Evolutionary conservation across 225 moss, liverwort and hornwort species (phyloP).

Genomic region (Physcomitrellopsis africana): DNA sequence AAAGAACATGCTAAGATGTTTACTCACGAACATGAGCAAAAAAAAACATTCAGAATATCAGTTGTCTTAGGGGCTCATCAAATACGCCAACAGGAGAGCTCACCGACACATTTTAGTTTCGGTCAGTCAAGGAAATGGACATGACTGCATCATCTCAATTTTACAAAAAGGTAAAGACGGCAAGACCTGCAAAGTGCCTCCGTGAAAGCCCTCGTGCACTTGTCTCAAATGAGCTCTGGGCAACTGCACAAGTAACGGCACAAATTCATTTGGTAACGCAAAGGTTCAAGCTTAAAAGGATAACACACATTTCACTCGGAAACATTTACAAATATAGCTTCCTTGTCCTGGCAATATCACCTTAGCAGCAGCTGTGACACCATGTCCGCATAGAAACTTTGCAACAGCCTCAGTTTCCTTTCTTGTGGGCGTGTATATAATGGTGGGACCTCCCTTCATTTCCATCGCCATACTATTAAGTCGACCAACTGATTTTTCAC

Average conservation of each 20-base stretch:
- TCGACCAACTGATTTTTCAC: constrained; percentile 26
- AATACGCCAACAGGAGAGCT: not conserved
- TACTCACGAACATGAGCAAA: not conserved
- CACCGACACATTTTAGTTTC: not conserved
- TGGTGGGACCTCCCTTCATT: constrained; percentile 52
- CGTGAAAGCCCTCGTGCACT: constrained; percentile 62
- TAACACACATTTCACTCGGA: constrained; percentile 9
- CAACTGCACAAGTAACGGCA: constrained; percentile 45
- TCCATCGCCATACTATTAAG: constrained; percentile 23
- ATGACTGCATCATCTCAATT: constrained; percentile 22
- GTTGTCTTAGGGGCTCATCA: not conserved
- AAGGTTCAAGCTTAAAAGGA: constrained; percentile 15
- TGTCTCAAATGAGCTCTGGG: constrained; percentile 50
- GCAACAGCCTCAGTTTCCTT: constrained; percentile 46
- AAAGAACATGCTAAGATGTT: not conserved
- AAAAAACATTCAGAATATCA: not conserved
- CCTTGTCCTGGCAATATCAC: constrained; percentile 9
- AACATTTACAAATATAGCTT: constrained; percentile 22
- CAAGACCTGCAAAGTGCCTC: constrained; percentile 50
- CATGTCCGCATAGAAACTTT: constrained; percentile 45
- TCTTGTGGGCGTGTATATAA: constrained; percentile 69
- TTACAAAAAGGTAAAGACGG: constrained; percentile 28
- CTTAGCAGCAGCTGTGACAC: constrained; percentile 51
- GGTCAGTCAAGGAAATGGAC: constrained; percentile 19
- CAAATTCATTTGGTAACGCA: constrained; percentile 17